A percentile compares a stretch with the other conserved stretches of the same genome.
Evolutionary conservation across 768 basidiomycete species (phyloP).

Genomic region (Naganishia friedmannii): DNA sequence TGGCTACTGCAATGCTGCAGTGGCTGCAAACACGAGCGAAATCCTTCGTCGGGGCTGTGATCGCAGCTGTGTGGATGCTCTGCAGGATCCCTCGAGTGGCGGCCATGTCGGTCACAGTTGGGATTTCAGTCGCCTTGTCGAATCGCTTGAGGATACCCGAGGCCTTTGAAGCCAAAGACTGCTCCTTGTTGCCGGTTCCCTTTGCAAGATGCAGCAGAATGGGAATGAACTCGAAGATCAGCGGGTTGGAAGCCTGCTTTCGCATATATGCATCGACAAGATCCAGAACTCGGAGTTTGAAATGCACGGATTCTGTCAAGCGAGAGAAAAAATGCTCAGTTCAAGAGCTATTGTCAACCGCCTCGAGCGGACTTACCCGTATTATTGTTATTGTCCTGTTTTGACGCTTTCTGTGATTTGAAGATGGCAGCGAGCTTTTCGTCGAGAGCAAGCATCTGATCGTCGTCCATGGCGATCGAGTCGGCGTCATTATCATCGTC

Average conservation of each 20-base stretch:
- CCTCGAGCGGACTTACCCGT: constrained; percentile 56
- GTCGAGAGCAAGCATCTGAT: constrained; percentile 96
- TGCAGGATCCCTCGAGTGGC: constrained; percentile 58
- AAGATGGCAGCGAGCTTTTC: constrained; percentile 86
- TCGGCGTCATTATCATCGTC: constrained; percentile 47
- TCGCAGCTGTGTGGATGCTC: constrained; percentile 69
- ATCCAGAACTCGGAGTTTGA: constrained; percentile 93
- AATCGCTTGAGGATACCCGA: constrained; percentile 73
- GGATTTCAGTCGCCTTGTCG: constrained; percentile 69
- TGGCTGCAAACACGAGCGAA: constrained; percentile 65
- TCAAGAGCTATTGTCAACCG: not conserved
- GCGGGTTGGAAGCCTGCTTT: constrained; percentile 70
- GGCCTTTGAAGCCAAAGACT: constrained; percentile 84
- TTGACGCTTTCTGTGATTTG: constrained; percentile 63
- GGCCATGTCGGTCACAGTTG: constrained; percentile 55
- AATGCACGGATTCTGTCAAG: constrained; percentile 86
- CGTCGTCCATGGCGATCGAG: constrained; percentile 73
- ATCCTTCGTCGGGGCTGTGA: constrained; percentile 64
- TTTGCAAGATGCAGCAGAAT: constrained; percentile 75
- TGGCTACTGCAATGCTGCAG: constrained; percentile 68
- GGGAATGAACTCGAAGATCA: constrained; percentile 65
- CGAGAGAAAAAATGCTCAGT: constrained; percentile 55
- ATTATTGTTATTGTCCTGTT: constrained; percentile 63
- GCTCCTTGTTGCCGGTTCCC: constrained; percentile 69
- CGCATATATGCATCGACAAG: constrained; percentile 82